Percentiles rank a stretch among this genome's conserved stretches.
Conservation (phyloP, 139 green algal genomes). For the Chlorella sp. region DNA sequence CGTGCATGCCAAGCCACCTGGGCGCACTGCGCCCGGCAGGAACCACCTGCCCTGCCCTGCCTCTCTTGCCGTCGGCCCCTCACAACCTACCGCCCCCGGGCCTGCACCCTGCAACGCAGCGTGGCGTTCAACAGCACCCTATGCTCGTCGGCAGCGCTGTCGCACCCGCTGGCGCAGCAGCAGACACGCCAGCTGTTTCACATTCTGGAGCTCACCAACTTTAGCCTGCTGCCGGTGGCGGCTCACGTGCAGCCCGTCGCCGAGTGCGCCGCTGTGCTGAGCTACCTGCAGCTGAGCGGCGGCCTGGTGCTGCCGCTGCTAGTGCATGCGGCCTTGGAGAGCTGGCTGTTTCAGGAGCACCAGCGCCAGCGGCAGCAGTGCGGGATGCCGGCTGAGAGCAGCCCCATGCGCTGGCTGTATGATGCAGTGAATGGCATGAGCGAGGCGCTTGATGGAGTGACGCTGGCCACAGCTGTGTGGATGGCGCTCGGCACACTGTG, state of each 20-base stretch:
- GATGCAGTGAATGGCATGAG: neutral
- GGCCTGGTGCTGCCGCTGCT: neutral
- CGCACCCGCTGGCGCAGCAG: neutral
- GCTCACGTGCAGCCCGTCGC: too few species aligned
- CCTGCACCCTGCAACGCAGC: too few species aligned
- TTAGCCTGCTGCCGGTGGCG: neutral
- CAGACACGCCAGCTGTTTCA: neutral
- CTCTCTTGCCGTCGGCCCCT: neutral
- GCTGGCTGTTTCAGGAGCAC: neutral
- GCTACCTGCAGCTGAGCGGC: neutral
- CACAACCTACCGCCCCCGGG: too few species aligned
- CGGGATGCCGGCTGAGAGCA: neutral
- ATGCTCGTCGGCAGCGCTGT: neutral
- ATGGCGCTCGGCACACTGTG: neutral
- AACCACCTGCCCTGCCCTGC: too few species aligned
- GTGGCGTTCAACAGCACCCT: neutral
- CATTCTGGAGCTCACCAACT: neutral
- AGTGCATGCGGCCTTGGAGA: neutral
- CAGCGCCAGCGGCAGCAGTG: neutral
- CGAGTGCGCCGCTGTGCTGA: too few species aligned
- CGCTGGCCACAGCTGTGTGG: neutral
- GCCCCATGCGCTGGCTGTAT: neutral
- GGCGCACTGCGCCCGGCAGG: too few species aligned
- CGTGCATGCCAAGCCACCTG: too few species aligned
- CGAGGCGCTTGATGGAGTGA: neutral